Evolutionary conservation across 305 asterid genomes (phyloP), one percentile per base, ranked within the genome.

Genomic region (Lippia alba): DNA sequence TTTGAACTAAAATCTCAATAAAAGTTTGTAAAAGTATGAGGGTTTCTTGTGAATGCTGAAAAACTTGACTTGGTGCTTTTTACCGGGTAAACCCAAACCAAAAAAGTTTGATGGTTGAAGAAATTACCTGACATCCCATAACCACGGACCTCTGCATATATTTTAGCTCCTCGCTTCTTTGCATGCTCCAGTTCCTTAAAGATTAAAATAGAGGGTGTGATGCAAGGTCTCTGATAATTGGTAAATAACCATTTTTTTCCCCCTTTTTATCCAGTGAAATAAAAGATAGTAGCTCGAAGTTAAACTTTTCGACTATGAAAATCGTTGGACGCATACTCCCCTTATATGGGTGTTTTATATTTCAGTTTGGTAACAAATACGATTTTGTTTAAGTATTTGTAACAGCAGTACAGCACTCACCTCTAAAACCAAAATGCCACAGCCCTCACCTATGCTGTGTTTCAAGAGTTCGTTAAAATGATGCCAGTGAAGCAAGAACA

Each of bases 111-210:
- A 33, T 41, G 63, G 65, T 56, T 55, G 72, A 56, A 66, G 76
- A 78, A 60, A 63, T 45, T 75, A 89, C 97, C 99, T 73, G 99
- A 94, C 92, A 89, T 88, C 80, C 98, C 99, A 81, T 87, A 92
- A 79, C 98, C 99, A 61, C 96, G 94, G 46, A 94, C 58, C 77
- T 94, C 99, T 7, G 99, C 97, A 70, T 94, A 94, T 15, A 88
- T 58, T 80, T 85, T 90, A 66, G 97, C 99, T 66, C 96, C 98
- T 73, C 98, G 92, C 48, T 73, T 87, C 79, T 75, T 84, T 14
- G 99, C 99, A 79, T 90, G 99, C 84, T 91, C 97, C 68, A 91
- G 81, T 82, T 94, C 99, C 99, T 94, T 68, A 19, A 34, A 76
- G 9, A 70, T 70, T 56, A 70, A 77, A 78, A 56, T n/a, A 56